These are phyloP conservation scores for Ceratobasidium sp. DNA, from an alignment of 1,284 basidiomycete genomes.

Conservation along the genomic window DNA sequence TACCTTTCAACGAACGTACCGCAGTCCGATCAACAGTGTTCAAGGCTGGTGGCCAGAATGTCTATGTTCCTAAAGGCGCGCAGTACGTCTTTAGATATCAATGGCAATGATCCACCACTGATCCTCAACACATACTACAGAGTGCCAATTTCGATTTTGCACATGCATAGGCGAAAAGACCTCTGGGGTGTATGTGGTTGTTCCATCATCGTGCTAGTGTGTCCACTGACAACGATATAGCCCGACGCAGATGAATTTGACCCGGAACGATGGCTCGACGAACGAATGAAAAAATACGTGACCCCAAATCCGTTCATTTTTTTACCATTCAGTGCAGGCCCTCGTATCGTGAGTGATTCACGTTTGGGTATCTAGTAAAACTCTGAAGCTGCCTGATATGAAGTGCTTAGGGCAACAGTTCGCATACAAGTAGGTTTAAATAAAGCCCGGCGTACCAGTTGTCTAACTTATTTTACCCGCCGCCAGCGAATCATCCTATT, in stretches of 20 bases:
- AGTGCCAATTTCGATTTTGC: constrained; percentile 36
- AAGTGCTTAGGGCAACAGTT: constrained; percentile 71
- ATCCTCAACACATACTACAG: constrained; percentile 53
- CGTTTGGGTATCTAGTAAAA: too few relatives aligned
- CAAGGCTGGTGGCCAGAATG: constrained; percentile 42
- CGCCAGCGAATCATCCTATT: constrained; percentile 62
- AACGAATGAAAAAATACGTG: constrained; percentile 66
- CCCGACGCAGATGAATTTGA: constrained; percentile 66
- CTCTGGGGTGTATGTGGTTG: constrained; percentile 67
- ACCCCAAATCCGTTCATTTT: constrained; percentile 73
- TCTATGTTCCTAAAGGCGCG: constrained; percentile 39
- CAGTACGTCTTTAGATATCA: constrained; percentile 30
- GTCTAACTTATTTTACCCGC: constrained; percentile 52
- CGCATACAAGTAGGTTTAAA: constrained; percentile 53
- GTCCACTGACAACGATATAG: background rate
- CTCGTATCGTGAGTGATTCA: constrained; percentile 57
- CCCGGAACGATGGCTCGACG: constrained; percentile 72
- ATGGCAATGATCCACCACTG: background rate
- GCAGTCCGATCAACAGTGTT: constrained; percentile 29
- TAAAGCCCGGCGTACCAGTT: constrained; percentile 55
- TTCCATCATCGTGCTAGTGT: background rate
- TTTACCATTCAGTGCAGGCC: constrained; percentile 70
- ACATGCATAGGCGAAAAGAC: constrained; percentile 47
- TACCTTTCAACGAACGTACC: constrained; percentile 74
- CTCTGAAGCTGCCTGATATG: background rate